Evolutionary conservation across 78 protist species (phyloP), one percentile per base, ranked within the genome.

Genomic region (Speleostelium caveatum): DNA sequence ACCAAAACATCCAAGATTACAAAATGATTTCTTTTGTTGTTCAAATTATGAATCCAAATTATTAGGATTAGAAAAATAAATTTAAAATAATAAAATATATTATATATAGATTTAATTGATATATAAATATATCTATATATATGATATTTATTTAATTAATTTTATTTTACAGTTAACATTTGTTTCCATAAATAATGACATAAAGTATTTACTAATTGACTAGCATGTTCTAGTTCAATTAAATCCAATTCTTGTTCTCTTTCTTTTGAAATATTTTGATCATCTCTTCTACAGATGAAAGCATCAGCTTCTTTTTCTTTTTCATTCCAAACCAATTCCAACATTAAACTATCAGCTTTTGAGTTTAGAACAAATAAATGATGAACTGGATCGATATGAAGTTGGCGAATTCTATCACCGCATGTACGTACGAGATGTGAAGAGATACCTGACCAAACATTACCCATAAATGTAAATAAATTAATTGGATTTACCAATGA

Each of bases 331-430:
- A 83, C 75, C 33, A 83, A 32, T 58, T 83, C 91, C 56, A 83
- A 69, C 91, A 83, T 71, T 10, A 83, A 36, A 59, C 79, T 59
- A 59, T 83, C 76, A 7, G 75, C 80, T 17, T 67, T 83, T 32
- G 91, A 79, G 30, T 83, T 83, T 16, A 83, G 56, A 59, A 83
- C 69, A 66, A 83, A 83, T 2, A 83, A 10, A 69, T 83, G 91
- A 16, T 83, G 75, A 32, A 59, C 59, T 19, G 74, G 56, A 32
- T 83, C 91, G 24, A 63, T 83, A 59, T 83, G 79, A 21, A 83
- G 72, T 59, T 83, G 91, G 45, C 91, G 78, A 32, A 83, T 83
- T 51, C 91, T 74, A 59, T 83, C 91, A 59, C 91, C 91, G 42
- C 91, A 83, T 3, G 91, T 83, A 42, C 69, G 67, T 2, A 83